Evolutionary conservation across 306 rosid species (phyloP), one percentile per base, ranked within the genome.

Genomic region (Begonia peltatifolia): DNA sequence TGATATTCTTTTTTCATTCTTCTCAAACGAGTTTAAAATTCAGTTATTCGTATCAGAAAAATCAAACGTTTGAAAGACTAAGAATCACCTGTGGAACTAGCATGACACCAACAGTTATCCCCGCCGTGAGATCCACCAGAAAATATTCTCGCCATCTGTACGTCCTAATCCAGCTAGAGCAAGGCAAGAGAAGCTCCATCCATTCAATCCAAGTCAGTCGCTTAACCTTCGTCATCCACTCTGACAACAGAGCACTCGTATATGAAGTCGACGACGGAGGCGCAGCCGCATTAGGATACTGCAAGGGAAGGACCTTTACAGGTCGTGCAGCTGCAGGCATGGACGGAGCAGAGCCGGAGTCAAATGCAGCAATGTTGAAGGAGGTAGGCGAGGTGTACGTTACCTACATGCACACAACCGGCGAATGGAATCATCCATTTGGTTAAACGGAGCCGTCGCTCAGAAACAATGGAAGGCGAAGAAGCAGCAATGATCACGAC

Each of bases 141-240:
- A 90, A 55, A 72, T 83, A 83, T 65, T 90, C 87, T 52, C 87
- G 81, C 97, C 97, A 90, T 50, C 69, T 78, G 53, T 85, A 90
- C n/a, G 68, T 80, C 50, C 82, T 75, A 68, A 90, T 74, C 97
- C 95, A 90, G 6, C 97, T 90, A 57, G 10, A 59, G 66, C 97
- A 85, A 56, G 97, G 97, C 6, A 90, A 63, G 55, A 80, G 65
- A 60, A 80, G 62, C 56, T 81, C 92, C 16, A 90, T 58, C 94
- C 97, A 85, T 15, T 85, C 64, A 56, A 71, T 36, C 81, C 82
- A 76, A 55, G 86, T 77, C 97, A 76, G 76, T 58, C 64, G 67
- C 53, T 63, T 68, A 59, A 90, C 63, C 66, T 67, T 85, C 56
- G 63, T 43, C n/a, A 30, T 42, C 86, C 80, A 90, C 25, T 35